phyloP scores from a whole-genome alignment of 176 grass and related monocot species.

The Cymbopogon citratus region DNA sequence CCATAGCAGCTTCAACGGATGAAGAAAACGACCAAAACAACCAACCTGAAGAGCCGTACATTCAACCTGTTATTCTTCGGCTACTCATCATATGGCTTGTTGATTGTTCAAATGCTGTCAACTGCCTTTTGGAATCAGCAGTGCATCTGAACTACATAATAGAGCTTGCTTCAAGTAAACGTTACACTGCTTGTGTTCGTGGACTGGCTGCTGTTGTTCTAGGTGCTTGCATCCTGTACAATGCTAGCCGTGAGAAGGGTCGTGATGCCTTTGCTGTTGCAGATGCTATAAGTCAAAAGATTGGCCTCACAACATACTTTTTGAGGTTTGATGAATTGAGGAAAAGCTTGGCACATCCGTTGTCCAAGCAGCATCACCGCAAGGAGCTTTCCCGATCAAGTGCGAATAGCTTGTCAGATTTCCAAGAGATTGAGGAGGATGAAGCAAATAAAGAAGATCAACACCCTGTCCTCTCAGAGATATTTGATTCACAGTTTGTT shows the following conservation, averaged over 20 bases:
- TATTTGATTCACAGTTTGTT: slow-evolving; percentile 73
- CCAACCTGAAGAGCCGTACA: slow-evolving; percentile 44
- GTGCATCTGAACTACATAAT: slow-evolving; percentile 79
- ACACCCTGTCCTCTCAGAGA: slow-evolving; percentile 72
- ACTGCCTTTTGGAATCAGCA: slow-evolving; percentile 68
- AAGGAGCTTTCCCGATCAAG: slow-evolving; percentile 76
- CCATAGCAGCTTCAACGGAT: slow-evolving; percentile 57
- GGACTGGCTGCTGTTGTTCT: slow-evolving; percentile 90
- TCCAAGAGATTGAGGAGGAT: slow-evolving; percentile 66
- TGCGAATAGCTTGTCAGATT: slow-evolving; percentile 73
- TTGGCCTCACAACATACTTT: slow-evolving; percentile 80
- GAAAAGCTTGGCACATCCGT: slow-evolving; percentile 54
- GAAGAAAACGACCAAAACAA: slow-evolving; percentile 53
- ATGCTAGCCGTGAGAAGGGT: slow-evolving; percentile 61
- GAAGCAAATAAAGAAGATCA: slow-evolving; percentile 54
- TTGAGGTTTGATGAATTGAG: slow-evolving; percentile 77
- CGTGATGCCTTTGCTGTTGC: slow-evolving; percentile 77
- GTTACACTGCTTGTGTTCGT: slow-evolving; percentile 50
- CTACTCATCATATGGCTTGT: slow-evolving; percentile 79
- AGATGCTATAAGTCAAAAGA: slow-evolving; percentile 88
- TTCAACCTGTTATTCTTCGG: slow-evolving; percentile 73
- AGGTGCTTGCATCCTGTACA: slow-evolving; percentile 80
- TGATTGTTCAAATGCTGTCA: slow-evolving; percentile 80
- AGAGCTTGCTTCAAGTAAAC: slow-evolving; percentile 72
- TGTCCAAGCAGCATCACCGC: slow-evolving; percentile 36